Percentiles rank a stretch among this genome's conserved stretches.
Conservation (phyloP, 73 alveolate genomes). For the Uronychia setigera region DNA sequence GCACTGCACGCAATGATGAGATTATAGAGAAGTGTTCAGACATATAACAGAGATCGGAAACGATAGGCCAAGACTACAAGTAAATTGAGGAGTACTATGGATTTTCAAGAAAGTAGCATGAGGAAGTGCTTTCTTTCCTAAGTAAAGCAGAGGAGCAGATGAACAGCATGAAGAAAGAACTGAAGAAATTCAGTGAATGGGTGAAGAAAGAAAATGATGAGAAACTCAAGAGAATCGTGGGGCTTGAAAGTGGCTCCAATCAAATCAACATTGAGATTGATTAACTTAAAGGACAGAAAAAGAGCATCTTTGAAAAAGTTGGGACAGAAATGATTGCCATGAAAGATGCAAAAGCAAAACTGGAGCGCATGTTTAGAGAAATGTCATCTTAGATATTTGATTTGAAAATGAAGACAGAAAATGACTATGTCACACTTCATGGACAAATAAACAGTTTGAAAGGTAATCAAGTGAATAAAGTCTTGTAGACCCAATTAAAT, state of each 20-base stretch:
- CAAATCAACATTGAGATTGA: background rate
- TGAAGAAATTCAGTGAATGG: background rate
- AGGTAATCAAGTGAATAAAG: background rate
- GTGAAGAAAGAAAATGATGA: background rate
- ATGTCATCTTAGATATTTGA: background rate
- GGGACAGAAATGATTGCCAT: background rate
- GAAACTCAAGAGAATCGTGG: background rate
- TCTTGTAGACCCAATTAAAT: background rate
- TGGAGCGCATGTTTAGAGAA: background rate
- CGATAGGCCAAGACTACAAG: background rate
- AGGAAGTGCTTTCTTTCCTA: background rate
- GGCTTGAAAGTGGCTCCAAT: background rate
- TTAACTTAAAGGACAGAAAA: background rate
- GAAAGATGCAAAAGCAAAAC: background rate
- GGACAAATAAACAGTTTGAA: background rate
- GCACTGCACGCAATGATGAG: background rate
- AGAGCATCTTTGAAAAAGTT: background rate
- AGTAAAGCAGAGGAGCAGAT: background rate
- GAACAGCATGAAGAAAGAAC: background rate
- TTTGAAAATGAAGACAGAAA: background rate
- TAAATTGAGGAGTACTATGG: background rate
- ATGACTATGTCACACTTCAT: background rate
- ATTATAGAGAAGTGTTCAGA: background rate
- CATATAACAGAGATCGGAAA: background rate
- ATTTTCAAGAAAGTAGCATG: background rate